Base-by-base conservation (phyloP, 306 rosid species). In the Dryas alaskensis region DNA sequence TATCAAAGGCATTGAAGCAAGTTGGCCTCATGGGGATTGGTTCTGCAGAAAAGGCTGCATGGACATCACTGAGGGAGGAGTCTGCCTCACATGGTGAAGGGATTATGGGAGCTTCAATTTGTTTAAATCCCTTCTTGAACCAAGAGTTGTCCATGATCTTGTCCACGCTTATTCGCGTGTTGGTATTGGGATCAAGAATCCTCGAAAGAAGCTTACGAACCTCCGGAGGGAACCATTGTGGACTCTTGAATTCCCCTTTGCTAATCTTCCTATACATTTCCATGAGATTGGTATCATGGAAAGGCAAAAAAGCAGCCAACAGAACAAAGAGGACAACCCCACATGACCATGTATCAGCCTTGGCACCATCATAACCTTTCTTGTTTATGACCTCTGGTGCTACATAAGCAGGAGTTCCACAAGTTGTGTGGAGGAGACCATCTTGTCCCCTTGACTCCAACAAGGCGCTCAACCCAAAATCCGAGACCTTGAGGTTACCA, bases 261-360 rank as follows among this genome's bases (percentile, higher is more conserved):
- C 58, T 10, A 19, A 86, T 86, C 72, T 85, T 92, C 72, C 72
- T 82, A 44, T 88, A 89, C 92, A 92, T 67, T 65, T 79, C 80
- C 74, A 88, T 75, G 9, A 89, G 69, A 72, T 88, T 86, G 43
- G 43, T 51, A 19, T 88, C 87, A 12, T 76, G 81, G 78, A 92
- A 92, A 17, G 98, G 98, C 69, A 88, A 87, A 80, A 44, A 85
- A 3, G 94, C 96, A 4, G 92, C 91, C 60, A 89, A 67, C 3
- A 92, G 89, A 78, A 88, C 90, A 72, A 63, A 92, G 10, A 92
- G 86, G 44, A 89, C 78, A 4, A 92, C 93, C 10, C 97, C 93
- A 73, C 93, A 89, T 0, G 93, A 92, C 96, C 97, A 89, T 19
- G 77, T 89, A 60, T 89, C 97, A 1, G 90, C 87, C 60, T 79